Base-by-base conservation (phyloP, 2,329 filamentous ascomycete species). In the Beauveria medogensis region DNA sequence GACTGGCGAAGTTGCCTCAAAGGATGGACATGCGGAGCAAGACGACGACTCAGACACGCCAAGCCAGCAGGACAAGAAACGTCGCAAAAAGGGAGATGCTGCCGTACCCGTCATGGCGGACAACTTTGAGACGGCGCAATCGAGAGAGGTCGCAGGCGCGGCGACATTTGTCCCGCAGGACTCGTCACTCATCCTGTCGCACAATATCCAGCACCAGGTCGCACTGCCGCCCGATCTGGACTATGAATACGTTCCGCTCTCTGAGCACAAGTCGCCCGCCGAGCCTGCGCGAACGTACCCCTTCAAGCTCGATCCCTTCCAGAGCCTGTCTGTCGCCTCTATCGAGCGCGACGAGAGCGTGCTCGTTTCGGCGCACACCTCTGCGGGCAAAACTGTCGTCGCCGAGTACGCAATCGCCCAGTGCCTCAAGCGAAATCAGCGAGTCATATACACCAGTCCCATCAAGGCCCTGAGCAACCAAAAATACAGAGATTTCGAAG, bases 391-490 rank as follows among this genome's bases (percentile, higher is more conserved):
- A 77, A 99, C 94, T 0, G 95, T 99, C 8, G 92, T 97, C 50
- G 94, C 94, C 64, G 94, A 99, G 74, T 99, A 99, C 72, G 95
- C 94, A 22, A 95, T 99, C 72, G 94, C 95, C 18, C 94, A 99
- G 70, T 96, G 94, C 74, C 80, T 99, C 73, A 95, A 94, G 81
- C 90, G 92, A 73, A 97, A 97, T 76, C 94, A 99, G 78, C 85
- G 94, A 72, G 93, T 99, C 69, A 99, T 99, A 73, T 99, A 99
- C 77, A 99, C 94, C 9, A 97, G 92, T 82, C 94, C 94, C 1
- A 99, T 99, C 81, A 99, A 99, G 77, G 94, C 94, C 12, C 80
- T 99, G 68, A 97, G 92, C 75, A 99, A 99, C 76, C 94, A 99
- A 72, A 99, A 99, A 73, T 99, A 96, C 74, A 84, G 94, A 79